Base-by-base conservation (phyloP, 129 eudicot genomes). In the Pseudognaphalium luteoalbum region DNA sequence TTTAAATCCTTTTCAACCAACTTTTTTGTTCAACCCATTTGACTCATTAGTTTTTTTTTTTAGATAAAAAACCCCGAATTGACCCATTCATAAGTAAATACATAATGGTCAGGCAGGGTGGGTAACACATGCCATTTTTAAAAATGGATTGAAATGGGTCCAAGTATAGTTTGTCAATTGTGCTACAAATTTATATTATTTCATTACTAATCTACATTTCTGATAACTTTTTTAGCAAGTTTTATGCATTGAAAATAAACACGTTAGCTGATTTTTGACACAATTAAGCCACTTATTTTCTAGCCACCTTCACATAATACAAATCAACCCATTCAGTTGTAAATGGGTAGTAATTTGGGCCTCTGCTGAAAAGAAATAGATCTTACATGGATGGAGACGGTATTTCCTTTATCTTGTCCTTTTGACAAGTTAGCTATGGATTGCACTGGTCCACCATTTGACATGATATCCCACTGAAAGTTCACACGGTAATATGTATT, bases 361-460 rank as follows among this genome's bases (percentile, higher is more conserved):
- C 7, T 34, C 35, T 61, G 47, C 60, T 4, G 4, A 10, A 35
- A 4, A 21, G 11, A 54, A 74, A 70, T 2, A 63, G 21, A 65
- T 74, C 93, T 88, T 82, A 95, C 99, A 78, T 85, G 97, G 60
- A 86, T 76, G 39, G 94, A 83, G 61, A 88, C 97, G n/a, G 86
- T 82, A 80, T 95, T 95, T 66, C 97, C 97, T 50, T 83, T 60
- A 73, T 86, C 94, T 77, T 95, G 91, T 76, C 99, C 99, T 86
- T 95, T 91, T 14, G 91, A 87, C 77, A 95, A 79, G 84, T 82
- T 91, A 56, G 85, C 97, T 42, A 89, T 82, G 57, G 88, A 82
- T 61, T 89, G 91, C 32, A 83, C 88, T 19, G 85, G 86, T 52
- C 89, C 85, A 75, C 92, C 97, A 73, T 85, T 91, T 59, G 90